These are phyloP conservation scores for Pythium dissotocum DNA, from an alignment of 352 stramenopile species.

Conservation along the genomic window DNA sequence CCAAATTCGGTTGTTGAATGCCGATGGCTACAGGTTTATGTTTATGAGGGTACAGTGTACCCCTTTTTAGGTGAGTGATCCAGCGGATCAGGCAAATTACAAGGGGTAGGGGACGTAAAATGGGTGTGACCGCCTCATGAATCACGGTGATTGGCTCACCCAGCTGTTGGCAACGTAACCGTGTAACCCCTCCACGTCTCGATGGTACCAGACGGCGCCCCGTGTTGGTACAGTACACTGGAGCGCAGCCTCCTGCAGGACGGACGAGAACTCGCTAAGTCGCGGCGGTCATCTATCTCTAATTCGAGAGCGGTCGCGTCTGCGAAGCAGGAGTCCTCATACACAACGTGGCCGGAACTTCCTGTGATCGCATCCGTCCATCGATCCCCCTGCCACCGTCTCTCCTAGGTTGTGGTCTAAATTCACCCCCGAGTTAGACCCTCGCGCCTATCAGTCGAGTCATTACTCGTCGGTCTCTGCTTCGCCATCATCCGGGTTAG, in stretches of 20 bases:
- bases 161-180: not conserved
- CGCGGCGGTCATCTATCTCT: not conserved
- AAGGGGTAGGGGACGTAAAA: too few relatives aligned
- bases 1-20: too few relatives aligned
- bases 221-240: not conserved
- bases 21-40: not conserved
- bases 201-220: not conserved
- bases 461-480: not conserved
- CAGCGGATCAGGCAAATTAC: too few relatives aligned
- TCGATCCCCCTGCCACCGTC: not conserved
- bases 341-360: not conserved
- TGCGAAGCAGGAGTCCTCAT: not conserved
- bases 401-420: not conserved
- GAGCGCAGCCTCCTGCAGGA: not conserved
- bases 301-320: not conserved
- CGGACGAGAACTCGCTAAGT: constrained; percentile 1
- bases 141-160: too few relatives aligned
- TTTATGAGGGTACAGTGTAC: not conserved
- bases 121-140: too few relatives aligned
- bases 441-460: not conserved
- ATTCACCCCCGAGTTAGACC: not conserved
- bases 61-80: not conserved
- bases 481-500: not conserved
- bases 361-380: not conserved
- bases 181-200: too few relatives aligned